Evolutionary conservation across 1,139 yeast genomes (phyloP).

Genomic region (Meyerozyma carpophila): DNA sequence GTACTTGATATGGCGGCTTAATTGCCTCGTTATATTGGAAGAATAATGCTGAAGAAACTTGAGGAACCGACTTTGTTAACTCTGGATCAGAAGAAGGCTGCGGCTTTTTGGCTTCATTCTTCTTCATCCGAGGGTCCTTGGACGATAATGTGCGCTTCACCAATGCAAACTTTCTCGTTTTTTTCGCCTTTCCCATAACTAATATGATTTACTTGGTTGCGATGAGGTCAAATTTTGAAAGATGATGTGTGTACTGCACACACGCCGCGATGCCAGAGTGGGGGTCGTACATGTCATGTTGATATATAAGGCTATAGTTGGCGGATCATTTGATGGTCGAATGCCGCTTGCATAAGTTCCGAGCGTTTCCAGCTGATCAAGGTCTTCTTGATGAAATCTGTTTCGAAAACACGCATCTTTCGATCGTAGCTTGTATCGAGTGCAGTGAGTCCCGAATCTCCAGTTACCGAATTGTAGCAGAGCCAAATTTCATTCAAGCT

Average conservation of each 20-base stretch:
- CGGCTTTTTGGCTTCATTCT: constrained; percentile 15
- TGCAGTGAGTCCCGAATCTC: constrained; percentile 30
- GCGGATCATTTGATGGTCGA: constrained; percentile 32
- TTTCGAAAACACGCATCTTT: constrained; percentile 31
- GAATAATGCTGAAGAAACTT: constrained; percentile 90
- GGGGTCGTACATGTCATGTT: not conserved
- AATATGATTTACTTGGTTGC: not conserved
- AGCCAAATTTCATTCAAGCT: constrained; percentile 25
- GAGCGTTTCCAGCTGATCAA: constrained; percentile 38
- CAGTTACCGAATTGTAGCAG: constrained; percentile 37
- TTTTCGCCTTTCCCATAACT: constrained; percentile 90
- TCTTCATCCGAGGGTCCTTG: constrained; percentile 62
- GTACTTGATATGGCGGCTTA: constrained; percentile 93
- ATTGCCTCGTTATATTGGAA: constrained; percentile 92
- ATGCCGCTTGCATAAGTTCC: constrained; percentile 20
- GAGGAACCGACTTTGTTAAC: constrained; percentile 80
- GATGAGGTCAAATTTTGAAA: not conserved
- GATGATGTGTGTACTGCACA: not conserved
- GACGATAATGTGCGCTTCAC: constrained; percentile 75
- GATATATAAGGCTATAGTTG: constrained; percentile 3
- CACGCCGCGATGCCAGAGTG: not conserved
- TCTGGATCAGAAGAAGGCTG: constrained; percentile 64
- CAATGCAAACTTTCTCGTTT: constrained; percentile 93
- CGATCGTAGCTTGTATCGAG: constrained; percentile 22
- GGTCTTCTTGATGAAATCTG: constrained; percentile 19